Evolutionary conservation across 495 filamentous ascomycete species (phyloP), one percentile per base, ranked within the genome.

Genomic region (Aspergillus sparsus): DNA sequence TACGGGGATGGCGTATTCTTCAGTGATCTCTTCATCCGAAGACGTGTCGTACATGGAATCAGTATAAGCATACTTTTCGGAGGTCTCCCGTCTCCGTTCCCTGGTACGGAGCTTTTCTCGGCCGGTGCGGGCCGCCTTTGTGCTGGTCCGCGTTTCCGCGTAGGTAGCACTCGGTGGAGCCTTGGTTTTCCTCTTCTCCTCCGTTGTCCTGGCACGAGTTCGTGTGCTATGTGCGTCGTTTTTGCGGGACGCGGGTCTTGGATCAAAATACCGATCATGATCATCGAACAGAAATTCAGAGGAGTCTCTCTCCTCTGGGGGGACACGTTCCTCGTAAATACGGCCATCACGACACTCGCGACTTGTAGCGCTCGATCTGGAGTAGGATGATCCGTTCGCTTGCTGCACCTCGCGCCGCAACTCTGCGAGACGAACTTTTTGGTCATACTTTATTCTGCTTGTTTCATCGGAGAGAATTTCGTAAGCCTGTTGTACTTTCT

Each of bases 401-500:
- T 76, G 21, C 21, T 27, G 64, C 63, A 78, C 63, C 66, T 85
- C 78, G 55, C 80, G 79, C 61, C 78, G 78, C 53, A 87, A 63
- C 71, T 89, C 77, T 6, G 80, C 81, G 42, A 93, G 72, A 66
- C 79, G 83, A 41, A 88, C 80, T 68, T 88, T 83, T 34, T 90
- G 85, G 72, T 98, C 92, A 74, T 97, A 95, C 58, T 83, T 85
- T 53, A 77, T 65, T 62, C 91, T 81, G 60, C 84, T 83, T 3
- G 75, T 77, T 32, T 92, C 88, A 69, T 97, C 89, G 68, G 86
- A 91, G 46, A 98, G 83, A 12, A 95, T 78, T 74, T 98, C 94
- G 71, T 95, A 98, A 49, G 94, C 91, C 62, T 92, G 83, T 72
- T 97, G 93, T 35, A 98, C 91, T 72, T 87, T 87, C 73, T 97